Base-by-base conservation (phyloP, 306 rosid genomes). In the Parietaria judaica region DNA sequence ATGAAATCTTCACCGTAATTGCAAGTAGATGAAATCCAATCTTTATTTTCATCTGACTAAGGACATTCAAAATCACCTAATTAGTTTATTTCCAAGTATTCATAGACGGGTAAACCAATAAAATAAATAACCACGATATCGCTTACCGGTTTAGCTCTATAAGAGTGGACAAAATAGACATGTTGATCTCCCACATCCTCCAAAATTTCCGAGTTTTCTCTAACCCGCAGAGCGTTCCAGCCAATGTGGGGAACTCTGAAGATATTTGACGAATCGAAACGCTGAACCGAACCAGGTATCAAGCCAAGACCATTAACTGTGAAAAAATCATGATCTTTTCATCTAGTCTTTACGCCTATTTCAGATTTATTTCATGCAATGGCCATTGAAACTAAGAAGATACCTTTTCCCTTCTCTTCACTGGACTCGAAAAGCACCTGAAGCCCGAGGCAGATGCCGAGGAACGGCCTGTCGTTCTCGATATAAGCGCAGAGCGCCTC, bases 371-470 rank as follows among this genome's bases (percentile, higher is more conserved):
- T 53, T 51, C 15, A 55, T 4, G 38, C 60, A 37, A 63, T 36
- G 38, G 64, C 31, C 58, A 13, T 36, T 58, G 60, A 3, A 7
- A 3, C 11, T 36, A 50, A 71, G 66, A 54, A 73, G 80, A 70
- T 51, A 92, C 99, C 83, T 70, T 59, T 80, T 74, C 99, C 99
- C 16, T 92, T 88, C 86, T 92, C 99, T 65, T 84, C 88, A 41
- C 99, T 88, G 72, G 90, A 86, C 66, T 92, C 95, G 66, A 92
- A 88, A 61, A 92, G 99, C 55, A 92, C 70, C 78, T 92, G 95
- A 79, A 92, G 99, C 63, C 99, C 96, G 70, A 92, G 96, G 81
- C 96, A 92, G 49, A 92, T 88, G 66, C 96, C 99, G 64, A 92
- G 80, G 78, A 88, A 86, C 11, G 99, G 99, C 63, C 81, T 84